Evolutionary conservation across 371 early-diverging fungal species (phyloP).

Genomic region (Smittium mucronatum): DNA sequence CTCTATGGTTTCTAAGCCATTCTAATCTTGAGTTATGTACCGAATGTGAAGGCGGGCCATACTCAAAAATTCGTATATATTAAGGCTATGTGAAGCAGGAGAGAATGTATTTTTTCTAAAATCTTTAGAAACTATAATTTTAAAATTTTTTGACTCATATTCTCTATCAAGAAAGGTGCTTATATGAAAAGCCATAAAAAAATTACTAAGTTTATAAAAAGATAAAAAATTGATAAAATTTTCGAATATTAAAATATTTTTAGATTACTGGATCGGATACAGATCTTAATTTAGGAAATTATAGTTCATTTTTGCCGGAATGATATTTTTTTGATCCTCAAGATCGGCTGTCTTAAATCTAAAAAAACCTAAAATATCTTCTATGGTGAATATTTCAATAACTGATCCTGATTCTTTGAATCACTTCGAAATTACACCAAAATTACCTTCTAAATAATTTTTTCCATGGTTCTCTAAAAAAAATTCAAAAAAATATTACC

Average conservation of each 20-base stretch:
- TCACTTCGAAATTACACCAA: background rate
- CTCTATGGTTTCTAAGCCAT: too few species aligned
- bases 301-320: background rate
- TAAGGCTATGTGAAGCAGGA: background rate
- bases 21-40: background rate
- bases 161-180: background rate
- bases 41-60: background rate
- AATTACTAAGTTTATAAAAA: background rate
- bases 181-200: background rate
- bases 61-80: background rate
- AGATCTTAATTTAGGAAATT: background rate
- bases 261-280: background rate
- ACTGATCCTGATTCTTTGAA: background rate
- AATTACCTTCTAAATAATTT: background rate
- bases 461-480: background rate
- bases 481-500: background rate
- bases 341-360: background rate
- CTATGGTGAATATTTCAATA: background rate
- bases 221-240: too few species aligned
- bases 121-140: background rate
- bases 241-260: background rate
- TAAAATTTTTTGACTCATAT: background rate
- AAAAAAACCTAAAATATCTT: background rate
- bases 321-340: background rate
- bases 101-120: background rate